phyloP scores from a whole-genome alignment of 371 early-diverging fungal species.

The Mucor indicus region DNA sequence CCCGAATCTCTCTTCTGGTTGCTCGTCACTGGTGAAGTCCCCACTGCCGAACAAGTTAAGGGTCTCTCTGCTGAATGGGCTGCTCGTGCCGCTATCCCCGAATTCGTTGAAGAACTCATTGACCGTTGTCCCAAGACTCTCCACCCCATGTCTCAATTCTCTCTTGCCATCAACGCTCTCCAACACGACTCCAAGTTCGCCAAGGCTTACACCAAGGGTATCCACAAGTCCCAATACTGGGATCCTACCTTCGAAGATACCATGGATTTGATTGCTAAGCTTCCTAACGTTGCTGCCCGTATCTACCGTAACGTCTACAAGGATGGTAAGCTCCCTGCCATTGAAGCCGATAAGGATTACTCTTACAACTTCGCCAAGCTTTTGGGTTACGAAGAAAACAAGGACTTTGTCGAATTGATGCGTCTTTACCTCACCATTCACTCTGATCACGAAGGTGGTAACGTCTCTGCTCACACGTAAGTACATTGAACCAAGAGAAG shows the following conservation, averaged over 20 bases:
- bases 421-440: constrained; percentile 98
- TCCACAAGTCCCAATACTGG: constrained; percentile 96
- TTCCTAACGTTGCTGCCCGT: constrained; percentile 93
- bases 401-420: constrained; percentile 95
- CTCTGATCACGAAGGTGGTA: constrained; percentile 99
- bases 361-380: constrained; percentile 93
- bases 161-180: constrained; percentile 93
- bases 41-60: constrained; percentile 91
- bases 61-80: constrained; percentile 94
- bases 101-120: constrained; percentile 92
- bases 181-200: constrained; percentile 95
- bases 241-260: constrained; percentile 95
- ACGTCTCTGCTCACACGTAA: constrained; percentile 93
- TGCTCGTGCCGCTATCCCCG: constrained; percentile 86
- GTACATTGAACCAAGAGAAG: neutral
- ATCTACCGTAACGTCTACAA: constrained; percentile 98
- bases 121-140: constrained; percentile 97
- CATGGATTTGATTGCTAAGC: constrained; percentile 97
- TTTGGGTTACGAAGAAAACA: constrained; percentile 86
- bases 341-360: constrained; percentile 89
- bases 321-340: constrained; percentile 87
- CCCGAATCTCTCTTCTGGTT: constrained; percentile 99
- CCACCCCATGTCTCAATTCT: constrained; percentile 99
- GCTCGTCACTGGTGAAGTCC: constrained; percentile 95
- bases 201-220: constrained; percentile 94